Evolutionary conservation across 2,329 filamentous ascomycete species (phyloP).

Genomic region (Xylaria sp.): DNA sequence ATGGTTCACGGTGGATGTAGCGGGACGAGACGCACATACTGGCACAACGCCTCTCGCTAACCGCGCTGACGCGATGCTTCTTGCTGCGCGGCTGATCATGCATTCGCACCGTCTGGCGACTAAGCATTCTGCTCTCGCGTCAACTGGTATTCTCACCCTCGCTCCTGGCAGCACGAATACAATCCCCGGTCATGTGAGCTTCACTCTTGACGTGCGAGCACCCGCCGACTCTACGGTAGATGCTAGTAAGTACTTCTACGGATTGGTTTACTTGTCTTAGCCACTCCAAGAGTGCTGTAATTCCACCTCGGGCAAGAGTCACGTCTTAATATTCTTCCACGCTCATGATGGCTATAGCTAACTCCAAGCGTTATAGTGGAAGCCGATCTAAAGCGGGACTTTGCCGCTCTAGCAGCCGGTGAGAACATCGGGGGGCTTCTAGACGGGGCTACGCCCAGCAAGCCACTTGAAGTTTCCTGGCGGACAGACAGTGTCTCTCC

Average conservation of each 20-base stretch:
- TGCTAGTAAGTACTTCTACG: conserved; percentile 41
- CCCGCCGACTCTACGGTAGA: conserved; percentile 63
- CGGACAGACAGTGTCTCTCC: conserved; percentile 69
- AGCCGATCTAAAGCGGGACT: conserved; percentile 64
- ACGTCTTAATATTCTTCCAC: background rate
- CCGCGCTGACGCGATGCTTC: conserved; percentile 71
- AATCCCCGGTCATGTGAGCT: conserved; percentile 73
- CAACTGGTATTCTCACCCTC: conserved; percentile 74
- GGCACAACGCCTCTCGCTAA: conserved; percentile 74
- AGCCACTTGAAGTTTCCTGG: conserved; percentile 54
- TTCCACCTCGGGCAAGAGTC: background rate
- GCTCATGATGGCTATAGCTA: background rate
- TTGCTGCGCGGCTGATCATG: conserved; percentile 74
- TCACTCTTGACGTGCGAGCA: conserved; percentile 75
- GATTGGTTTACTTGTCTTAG: too few relatives aligned
- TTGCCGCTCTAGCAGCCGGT: conserved; percentile 67
- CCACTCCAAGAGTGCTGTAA: too few relatives aligned
- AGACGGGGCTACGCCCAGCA: conserved; percentile 40
- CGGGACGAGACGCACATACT: conserved; percentile 76
- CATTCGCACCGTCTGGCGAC: conserved; percentile 71
- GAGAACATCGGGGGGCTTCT: conserved; percentile 61
- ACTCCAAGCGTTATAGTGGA: conserved; percentile 54
- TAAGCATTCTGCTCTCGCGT: conserved; percentile 69
- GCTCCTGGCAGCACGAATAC: conserved; percentile 78
- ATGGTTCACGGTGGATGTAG: conserved; percentile 75